Evolutionary conservation across 768 basidiomycete species (phyloP).

Genomic region (Lactifluus rugatus): DNA sequence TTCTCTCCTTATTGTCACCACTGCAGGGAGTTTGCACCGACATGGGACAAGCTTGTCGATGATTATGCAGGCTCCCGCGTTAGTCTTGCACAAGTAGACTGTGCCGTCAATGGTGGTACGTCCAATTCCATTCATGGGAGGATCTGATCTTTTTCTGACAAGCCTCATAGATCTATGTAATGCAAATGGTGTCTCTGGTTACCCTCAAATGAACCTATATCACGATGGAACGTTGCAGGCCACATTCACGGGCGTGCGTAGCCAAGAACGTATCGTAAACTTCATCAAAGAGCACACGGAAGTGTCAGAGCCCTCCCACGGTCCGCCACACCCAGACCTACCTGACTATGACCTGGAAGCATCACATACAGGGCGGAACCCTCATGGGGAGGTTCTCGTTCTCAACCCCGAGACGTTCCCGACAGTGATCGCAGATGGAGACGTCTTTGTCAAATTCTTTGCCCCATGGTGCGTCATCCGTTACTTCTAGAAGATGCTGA

Average conservation of each 20-base stretch:
- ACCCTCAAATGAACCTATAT: constrained; percentile 71
- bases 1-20: constrained; percentile 82
- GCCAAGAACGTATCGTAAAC: constrained; percentile 41
- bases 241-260: constrained; percentile 44
- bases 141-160: not conserved
- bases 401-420: constrained; percentile 41
- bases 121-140: constrained; percentile 4
- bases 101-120: constrained; percentile 67
- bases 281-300: constrained; percentile 44
- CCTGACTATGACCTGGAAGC: constrained; percentile 27
- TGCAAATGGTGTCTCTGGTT: constrained; percentile 56
- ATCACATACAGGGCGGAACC: constrained; percentile 26
- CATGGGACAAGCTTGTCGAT: constrained; percentile 62
- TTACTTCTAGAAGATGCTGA: not conserved
- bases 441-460: constrained; percentile 70
- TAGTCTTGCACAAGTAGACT: constrained; percentile 74
- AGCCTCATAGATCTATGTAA: constrained; percentile 62
- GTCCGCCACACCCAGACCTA: constrained; percentile 23
- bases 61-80: constrained; percentile 42
- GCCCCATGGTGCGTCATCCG: constrained; percentile 63
- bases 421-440: constrained; percentile 35
- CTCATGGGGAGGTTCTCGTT: constrained; percentile 31
- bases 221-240: constrained; percentile 52
- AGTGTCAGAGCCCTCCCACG: constrained; percentile 19
- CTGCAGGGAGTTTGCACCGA: constrained; percentile 70